phyloP scores from a whole-genome alignment of 2,329 filamentous ascomycete species.

The Pleurostoma richardsiae region DNA sequence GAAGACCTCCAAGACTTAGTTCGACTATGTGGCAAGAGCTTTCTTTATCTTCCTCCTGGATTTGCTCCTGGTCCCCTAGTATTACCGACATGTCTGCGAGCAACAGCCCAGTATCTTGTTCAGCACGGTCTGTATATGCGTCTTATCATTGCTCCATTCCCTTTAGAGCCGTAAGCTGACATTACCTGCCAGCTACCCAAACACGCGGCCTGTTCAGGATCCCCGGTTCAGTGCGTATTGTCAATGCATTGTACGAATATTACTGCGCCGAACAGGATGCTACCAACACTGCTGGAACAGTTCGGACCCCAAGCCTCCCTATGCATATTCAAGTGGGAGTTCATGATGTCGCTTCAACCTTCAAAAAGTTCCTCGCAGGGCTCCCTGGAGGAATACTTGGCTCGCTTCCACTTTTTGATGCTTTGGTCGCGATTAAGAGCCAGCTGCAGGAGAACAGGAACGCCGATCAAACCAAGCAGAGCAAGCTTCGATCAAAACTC shows the following conservation, averaged over 20 bases:
- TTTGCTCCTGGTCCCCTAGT: conserved; percentile 52
- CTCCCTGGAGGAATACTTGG: conserved; percentile 64
- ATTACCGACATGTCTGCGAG: conserved; percentile 61
- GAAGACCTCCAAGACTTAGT: conserved; percentile 55
- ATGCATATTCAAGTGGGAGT: conserved; percentile 52
- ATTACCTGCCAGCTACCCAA: conserved; percentile 21
- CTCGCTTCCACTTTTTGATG: conserved; percentile 55
- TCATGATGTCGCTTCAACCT: conserved; percentile 63
- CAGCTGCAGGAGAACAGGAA: conserved; percentile 49
- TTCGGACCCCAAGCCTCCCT: conserved; percentile 54
- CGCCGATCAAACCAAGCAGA: conserved; percentile 46
- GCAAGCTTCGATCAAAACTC: conserved; percentile 55
- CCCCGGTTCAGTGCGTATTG: conserved; percentile 50
- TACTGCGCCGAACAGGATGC: conserved; percentile 49
- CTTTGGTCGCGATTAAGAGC: conserved; percentile 55
- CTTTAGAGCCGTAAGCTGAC: conserved; percentile 10
- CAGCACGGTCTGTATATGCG: conserved; percentile 44
- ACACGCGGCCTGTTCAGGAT: conserved; percentile 60
- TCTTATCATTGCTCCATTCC: neutral
- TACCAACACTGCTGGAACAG: conserved; percentile 49
- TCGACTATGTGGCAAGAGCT: conserved; percentile 57
- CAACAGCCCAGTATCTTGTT: conserved; percentile 59
- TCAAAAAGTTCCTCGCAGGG: conserved; percentile 60
- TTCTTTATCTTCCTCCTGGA: conserved; percentile 54
- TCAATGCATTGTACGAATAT: conserved; percentile 58